Evolutionary conservation across 768 basidiomycete species (phyloP).

Genomic region (Suillus tomentosus): DNA sequence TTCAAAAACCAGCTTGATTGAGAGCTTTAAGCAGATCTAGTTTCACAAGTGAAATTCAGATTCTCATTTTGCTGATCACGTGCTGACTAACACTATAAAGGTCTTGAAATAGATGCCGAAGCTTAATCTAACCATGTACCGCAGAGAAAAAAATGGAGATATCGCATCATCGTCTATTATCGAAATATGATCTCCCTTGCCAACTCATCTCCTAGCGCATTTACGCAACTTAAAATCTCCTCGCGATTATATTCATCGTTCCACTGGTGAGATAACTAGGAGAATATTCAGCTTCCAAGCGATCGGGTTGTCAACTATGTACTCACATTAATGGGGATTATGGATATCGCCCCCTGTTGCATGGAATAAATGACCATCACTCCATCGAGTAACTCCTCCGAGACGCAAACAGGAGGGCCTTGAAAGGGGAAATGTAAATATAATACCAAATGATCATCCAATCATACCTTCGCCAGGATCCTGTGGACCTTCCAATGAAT

Average conservation of each 20-base stretch:
- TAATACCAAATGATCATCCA: background rate
- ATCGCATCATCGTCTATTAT: constrained; percentile 14
- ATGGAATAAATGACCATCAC: constrained; percentile 29
- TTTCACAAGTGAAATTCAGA: background rate
- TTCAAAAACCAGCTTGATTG: background rate
- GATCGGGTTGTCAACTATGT: background rate
- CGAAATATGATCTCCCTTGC: constrained; percentile 43
- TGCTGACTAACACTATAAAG: background rate
- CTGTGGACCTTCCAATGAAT: constrained; percentile 43
- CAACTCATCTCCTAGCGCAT: constrained; percentile 45
- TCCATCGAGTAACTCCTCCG: constrained; percentile 24
- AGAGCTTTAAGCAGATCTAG: background rate
- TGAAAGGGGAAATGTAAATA: background rate
- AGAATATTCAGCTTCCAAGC: constrained; percentile 15
- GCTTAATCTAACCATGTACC: background rate
- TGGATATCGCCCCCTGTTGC: constrained; percentile 19
- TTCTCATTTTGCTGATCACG: background rate
- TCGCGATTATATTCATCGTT: constrained; percentile 29
- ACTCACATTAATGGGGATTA: constrained; percentile 32
- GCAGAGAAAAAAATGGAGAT: background rate
- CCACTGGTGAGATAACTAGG: constrained; percentile 31
- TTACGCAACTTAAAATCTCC: constrained; percentile 44
- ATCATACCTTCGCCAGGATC: constrained; percentile 30
- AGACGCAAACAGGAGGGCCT: constrained; percentile 12
- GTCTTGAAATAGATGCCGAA: background rate